A percentile compares a stretch with the other conserved stretches of the same genome.
phyloP scores from a whole-genome alignment of 2,329 filamentous ascomycete species.

The Peltaster fructicola region DNA sequence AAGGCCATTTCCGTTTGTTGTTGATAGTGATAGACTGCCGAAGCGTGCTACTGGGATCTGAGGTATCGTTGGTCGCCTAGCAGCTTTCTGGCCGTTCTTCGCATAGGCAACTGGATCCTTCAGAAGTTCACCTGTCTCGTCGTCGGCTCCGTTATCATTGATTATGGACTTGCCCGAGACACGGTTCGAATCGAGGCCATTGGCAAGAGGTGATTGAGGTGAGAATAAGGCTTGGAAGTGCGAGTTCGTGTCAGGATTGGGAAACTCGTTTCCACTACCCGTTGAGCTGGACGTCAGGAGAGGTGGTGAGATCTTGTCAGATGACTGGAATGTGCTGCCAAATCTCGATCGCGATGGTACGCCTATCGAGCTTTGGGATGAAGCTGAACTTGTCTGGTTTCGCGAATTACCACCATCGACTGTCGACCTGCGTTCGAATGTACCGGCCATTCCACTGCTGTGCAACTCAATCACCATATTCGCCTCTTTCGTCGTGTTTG shows the following conservation, averaged over 20 bases:
- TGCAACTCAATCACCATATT: constrained; percentile 42
- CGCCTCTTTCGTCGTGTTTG: constrained; percentile 42
- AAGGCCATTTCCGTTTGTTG: constrained; percentile 31
- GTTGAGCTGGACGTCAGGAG: constrained; percentile 27
- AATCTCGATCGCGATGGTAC: constrained; percentile 31
- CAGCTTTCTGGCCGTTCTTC: constrained; percentile 41
- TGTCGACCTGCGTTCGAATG: constrained; percentile 29
- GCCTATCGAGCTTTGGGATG: constrained; percentile 29
- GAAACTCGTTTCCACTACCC: constrained; percentile 37
- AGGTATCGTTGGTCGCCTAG: constrained; percentile 53
- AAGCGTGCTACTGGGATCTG: constrained; percentile 54
- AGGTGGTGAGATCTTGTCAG: constrained; percentile 45
- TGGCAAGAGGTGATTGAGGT: constrained; percentile 55
- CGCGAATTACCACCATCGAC: constrained; percentile 30
- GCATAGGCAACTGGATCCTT: constrained; percentile 57
- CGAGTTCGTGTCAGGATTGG: constrained; percentile 38
- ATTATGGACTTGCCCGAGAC: constrained; percentile 55
- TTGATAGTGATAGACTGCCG: constrained; percentile 53
- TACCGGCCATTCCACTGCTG: constrained; percentile 7
- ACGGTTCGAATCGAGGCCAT: constrained; percentile 42
- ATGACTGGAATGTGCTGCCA: constrained; percentile 42
- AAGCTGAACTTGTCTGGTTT: constrained; percentile 27
- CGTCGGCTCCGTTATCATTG: constrained; percentile 49
- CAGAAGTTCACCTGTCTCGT: constrained; percentile 55
- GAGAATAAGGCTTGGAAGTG: constrained; percentile 48